These are phyloP conservation scores for Magnolia changhungtana DNA, from an alignment of 164 flowering plant species.

Conservation along the genomic window DNA sequence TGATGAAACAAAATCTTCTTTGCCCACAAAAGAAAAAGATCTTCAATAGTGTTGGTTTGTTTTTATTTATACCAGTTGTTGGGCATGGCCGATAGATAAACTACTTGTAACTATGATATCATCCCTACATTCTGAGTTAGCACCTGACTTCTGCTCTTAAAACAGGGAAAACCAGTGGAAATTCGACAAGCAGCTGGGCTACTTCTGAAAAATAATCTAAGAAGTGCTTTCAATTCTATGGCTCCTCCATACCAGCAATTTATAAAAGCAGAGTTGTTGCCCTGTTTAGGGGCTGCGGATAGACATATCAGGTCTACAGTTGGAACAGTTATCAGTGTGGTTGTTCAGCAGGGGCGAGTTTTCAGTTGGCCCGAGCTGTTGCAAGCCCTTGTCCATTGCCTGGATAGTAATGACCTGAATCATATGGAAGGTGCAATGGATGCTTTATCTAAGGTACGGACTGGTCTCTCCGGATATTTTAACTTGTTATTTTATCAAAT, in stretches of 20 bases:
- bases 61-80: too few relatives aligned
- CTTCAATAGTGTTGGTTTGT: too few relatives aligned
- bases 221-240: constrained; percentile 57
- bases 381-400: constrained; percentile 74
- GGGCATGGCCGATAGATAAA: too few relatives aligned
- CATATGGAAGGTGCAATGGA: constrained; percentile 99
- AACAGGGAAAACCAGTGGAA: constrained; percentile 81
- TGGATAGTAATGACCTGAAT: constrained; percentile 82
- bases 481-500: not conserved
- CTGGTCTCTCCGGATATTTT: not conserved
- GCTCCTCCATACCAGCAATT: constrained; percentile 67
- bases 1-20: too few relatives aligned
- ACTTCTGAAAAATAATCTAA: constrained; percentile 83
- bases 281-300: constrained; percentile 85
- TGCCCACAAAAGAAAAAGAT: too few relatives aligned
- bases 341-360: constrained; percentile 74
- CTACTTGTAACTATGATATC: too few relatives aligned
- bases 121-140: not conserved
- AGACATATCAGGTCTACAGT: constrained; percentile 90
- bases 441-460: constrained; percentile 87
- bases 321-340: constrained; percentile 81
- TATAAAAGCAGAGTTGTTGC: constrained; percentile 86
- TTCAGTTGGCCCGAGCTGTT: constrained; percentile 88
- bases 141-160: constrained; percentile 3
- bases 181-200: constrained; percentile 97